These are phyloP conservation scores for Sicyos edulis DNA, from an alignment of 306 rosid species.

Conservation along the genomic window DNA sequence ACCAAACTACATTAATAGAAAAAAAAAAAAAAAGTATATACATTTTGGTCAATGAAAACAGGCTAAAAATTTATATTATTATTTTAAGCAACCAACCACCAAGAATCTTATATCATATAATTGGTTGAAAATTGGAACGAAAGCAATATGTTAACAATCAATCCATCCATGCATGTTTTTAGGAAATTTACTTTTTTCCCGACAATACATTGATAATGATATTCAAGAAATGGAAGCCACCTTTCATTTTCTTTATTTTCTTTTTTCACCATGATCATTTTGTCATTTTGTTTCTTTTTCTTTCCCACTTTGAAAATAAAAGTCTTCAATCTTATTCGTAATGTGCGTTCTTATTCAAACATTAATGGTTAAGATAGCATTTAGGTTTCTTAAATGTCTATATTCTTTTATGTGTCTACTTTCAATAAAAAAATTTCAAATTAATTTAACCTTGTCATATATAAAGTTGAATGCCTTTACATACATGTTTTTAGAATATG, in stretches of 20 bases:
- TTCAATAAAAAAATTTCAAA: too few relatives aligned
- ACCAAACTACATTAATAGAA: too few relatives aligned
- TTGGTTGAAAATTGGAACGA: background rate
- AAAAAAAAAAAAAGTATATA: too few relatives aligned
- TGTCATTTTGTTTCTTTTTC: conserved; percentile 12
- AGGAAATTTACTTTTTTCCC: background rate
- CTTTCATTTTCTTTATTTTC: background rate
- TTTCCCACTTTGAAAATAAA: background rate
- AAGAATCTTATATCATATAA: background rate
- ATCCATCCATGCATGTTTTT: conserved; percentile 22
- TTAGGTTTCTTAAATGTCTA: too few relatives aligned
- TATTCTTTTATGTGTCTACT: too few relatives aligned
- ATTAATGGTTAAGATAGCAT: background rate
- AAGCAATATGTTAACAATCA: conserved; percentile 14
- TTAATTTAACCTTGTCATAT: too few relatives aligned
- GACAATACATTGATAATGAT: conserved; percentile 5
- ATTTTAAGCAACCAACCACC: conserved; percentile 1
- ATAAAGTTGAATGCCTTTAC: too few relatives aligned
- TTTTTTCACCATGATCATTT: conserved; percentile 3
- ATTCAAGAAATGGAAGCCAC: background rate
- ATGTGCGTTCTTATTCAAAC: background rate
- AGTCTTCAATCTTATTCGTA: background rate
- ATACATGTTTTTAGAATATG: background rate
- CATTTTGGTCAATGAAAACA: background rate
- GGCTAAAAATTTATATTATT: background rate